phyloP scores from a whole-genome alignment of 257 asterid species.

The Lavandula angustifolia region DNA sequence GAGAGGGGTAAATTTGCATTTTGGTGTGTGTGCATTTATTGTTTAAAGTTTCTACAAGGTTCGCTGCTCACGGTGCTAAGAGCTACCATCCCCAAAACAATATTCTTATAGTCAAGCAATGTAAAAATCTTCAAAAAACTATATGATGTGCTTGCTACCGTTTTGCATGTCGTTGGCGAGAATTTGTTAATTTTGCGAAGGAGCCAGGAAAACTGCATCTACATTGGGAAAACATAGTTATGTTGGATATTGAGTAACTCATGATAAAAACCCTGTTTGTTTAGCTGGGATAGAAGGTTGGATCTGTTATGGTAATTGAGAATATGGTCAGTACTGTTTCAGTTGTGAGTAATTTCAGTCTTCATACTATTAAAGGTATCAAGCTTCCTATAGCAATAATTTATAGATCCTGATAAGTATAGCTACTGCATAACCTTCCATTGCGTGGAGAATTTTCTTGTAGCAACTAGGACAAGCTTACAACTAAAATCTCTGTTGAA shows the following conservation, averaged over 20 bases:
- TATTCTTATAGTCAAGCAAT: constrained; percentile 9
- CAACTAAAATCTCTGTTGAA: constrained; percentile 14
- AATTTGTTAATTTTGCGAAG: neutral
- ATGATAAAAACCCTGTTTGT: neutral
- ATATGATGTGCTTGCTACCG: constrained; percentile 1
- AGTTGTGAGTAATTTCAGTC: neutral
- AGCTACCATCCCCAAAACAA: constrained; percentile 13
- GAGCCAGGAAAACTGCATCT: neutral
- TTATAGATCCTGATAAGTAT: constrained; percentile 1
- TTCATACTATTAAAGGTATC: neutral
- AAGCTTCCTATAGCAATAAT: constrained; percentile 8
- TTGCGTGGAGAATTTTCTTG: constrained; percentile 12
- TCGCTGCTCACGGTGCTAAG: neutral
- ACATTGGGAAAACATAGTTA: neutral
- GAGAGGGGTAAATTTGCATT: constrained; percentile 70
- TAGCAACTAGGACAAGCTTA: constrained; percentile 18
- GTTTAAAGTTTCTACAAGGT: constrained; percentile 16
- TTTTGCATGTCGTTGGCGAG: constrained; percentile 4
- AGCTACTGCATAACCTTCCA: constrained; percentile 14
- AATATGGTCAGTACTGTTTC: neutral
- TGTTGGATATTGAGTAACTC: constrained; percentile 1
- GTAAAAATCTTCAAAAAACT: constrained; percentile 10
- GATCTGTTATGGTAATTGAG: neutral
- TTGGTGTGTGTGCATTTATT: constrained; percentile 24
- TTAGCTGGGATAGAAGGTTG: constrained; percentile 18